Base-by-base conservation (phyloP, 129 eudicot species). In the Arctium lappa region DNA sequence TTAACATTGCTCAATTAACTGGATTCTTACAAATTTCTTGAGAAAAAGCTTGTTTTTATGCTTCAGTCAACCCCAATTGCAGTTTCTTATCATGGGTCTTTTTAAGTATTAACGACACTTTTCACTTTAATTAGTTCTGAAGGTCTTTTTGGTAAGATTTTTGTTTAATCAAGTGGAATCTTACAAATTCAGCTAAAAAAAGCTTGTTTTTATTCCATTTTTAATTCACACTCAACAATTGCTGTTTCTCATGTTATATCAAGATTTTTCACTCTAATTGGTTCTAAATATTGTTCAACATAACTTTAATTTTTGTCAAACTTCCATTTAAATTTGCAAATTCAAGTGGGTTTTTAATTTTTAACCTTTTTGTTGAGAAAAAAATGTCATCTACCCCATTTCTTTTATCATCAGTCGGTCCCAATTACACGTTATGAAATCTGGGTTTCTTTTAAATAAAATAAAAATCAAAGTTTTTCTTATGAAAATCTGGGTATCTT, bases 391-490 rank as follows among this genome's bases (percentile, higher is more conserved):
- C 77, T 69, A 76, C n/a, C 37, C 69, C 27, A 22, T 40, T 12
- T 48, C 60, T 40, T 74, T 82, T 40, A 75, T 74, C 75, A 82
- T 62, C 36, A 40, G 68, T 81, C 69, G 65, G 74, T 72, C 69
- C 36, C 85, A 62, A 38, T 38, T 74, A 74, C 85, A 75, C 68
- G 76, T 75, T 12, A 60, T 82, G 77, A 37, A 32, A 65, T 74
- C 44, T 82, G 29, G 50, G 15, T 63, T 72, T 63, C 38, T 82
- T 40, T 32, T 31, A 37, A 8, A 72, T 39, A 56, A 73, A 74
- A 62, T 27, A 38, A 78, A 69, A 81, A 62, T 6, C 22, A 38
- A 38, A 12, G 8, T 8, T 72, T 72, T 29, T 38, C 69, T 13
- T 60, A 60, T 60, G 68, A 60, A 16, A 60, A 16, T 60, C 29